These are phyloP conservation scores for Cryptococcus depauperatus DNA, from an alignment of 1,284 basidiomycete genomes.

Conservation along the genomic window DNA sequence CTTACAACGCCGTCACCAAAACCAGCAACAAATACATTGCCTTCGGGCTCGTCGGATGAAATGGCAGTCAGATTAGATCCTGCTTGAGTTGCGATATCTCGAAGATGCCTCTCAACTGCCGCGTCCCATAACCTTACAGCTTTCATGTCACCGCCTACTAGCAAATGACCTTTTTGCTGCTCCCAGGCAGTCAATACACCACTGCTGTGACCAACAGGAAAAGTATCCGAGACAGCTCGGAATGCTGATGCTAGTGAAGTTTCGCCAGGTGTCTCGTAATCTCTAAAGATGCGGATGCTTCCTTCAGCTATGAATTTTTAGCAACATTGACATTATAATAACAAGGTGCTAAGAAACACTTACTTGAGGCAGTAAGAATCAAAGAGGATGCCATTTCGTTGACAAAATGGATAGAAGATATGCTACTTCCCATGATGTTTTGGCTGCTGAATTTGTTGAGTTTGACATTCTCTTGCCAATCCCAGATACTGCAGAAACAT, in stretches of 20 bases:
- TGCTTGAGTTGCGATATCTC: slow-evolving; percentile 70
- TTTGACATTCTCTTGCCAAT: slow-evolving; percentile 76
- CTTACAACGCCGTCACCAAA: slow-evolving; percentile 90
- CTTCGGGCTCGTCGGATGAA: slow-evolving; percentile 62
- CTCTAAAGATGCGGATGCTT: slow-evolving; percentile 80
- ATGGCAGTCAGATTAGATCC: slow-evolving; percentile 85
- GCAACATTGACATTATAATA: not conserved
- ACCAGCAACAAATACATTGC: slow-evolving; percentile 76
- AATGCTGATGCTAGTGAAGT: slow-evolving; percentile 86
- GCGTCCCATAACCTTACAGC: slow-evolving; percentile 93
- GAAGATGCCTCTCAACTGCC: slow-evolving; percentile 72
- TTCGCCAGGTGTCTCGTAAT: slow-evolving; percentile 57
- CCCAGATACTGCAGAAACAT: slow-evolving; percentile 63
- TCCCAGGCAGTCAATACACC: slow-evolving; percentile 93
- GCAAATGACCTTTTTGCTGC: slow-evolving; percentile 67
- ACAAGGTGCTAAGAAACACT: slow-evolving; percentile 23
- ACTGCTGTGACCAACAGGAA: slow-evolving; percentile 55
- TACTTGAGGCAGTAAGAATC: slow-evolving; percentile 78
- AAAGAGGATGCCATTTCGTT: slow-evolving; percentile 93
- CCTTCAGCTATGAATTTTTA: slow-evolving; percentile 76
- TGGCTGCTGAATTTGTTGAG: slow-evolving; percentile 83
- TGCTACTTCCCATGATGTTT: slow-evolving; percentile 69
- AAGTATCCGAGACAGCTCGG: slow-evolving; percentile 74
- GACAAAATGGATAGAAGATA: slow-evolving; percentile 86
- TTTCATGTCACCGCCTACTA: slow-evolving; percentile 85